Evolutionary conservation across 306 rosid genomes (phyloP).

Genomic region (Biancaea sappan): DNA sequence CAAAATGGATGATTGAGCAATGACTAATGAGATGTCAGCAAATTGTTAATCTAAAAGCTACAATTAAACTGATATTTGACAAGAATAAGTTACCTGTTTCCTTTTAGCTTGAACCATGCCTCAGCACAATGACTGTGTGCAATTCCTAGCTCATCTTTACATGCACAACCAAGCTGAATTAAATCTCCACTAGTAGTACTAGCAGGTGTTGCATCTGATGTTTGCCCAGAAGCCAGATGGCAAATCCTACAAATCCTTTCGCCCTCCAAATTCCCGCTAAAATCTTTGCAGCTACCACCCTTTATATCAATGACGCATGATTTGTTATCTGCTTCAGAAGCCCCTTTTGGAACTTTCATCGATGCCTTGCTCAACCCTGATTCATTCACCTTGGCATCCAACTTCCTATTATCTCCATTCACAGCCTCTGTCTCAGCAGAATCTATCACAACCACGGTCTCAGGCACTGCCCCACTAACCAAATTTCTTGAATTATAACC

Average conservation of each 20-base stretch:
- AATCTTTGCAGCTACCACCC: constrained; percentile 48
- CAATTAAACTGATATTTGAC: constrained; percentile 26
- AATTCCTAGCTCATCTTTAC: constrained; percentile 90
- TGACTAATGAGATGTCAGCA: constrained; percentile 1
- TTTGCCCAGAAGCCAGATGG: constrained; percentile 65
- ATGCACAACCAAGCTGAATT: constrained; percentile 85
- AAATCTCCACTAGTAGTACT: constrained; percentile 46
- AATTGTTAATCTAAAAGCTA: constrained; percentile 23
- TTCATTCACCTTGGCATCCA: constrained; percentile 42
- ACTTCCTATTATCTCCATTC: constrained; percentile 40
- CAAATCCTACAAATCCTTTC: constrained; percentile 94
- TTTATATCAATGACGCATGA: constrained; percentile 62
- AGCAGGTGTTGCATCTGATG: constrained; percentile 49
- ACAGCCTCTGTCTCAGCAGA: constrained; percentile 45
- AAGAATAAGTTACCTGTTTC: constrained; percentile 72
- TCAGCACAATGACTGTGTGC: constrained; percentile 90
- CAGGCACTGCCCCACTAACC: constrained; percentile 46
- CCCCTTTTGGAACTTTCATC: constrained; percentile 42
- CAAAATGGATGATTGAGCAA: constrained; percentile 11
- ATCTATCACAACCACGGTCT: constrained; percentile 53
- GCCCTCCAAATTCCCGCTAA: constrained; percentile 53
- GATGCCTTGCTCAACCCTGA: constrained; percentile 48
- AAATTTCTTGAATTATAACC: constrained; percentile 43
- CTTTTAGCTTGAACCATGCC: constrained; percentile 87
- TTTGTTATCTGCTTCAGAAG: constrained; percentile 49